A percentile compares a stretch with the other conserved stretches of the same genome.
These are phyloP conservation scores for Capronia epimyces DNA, from an alignment of 2,329 filamentous ascomycete genomes.

Conservation along the genomic window DNA sequence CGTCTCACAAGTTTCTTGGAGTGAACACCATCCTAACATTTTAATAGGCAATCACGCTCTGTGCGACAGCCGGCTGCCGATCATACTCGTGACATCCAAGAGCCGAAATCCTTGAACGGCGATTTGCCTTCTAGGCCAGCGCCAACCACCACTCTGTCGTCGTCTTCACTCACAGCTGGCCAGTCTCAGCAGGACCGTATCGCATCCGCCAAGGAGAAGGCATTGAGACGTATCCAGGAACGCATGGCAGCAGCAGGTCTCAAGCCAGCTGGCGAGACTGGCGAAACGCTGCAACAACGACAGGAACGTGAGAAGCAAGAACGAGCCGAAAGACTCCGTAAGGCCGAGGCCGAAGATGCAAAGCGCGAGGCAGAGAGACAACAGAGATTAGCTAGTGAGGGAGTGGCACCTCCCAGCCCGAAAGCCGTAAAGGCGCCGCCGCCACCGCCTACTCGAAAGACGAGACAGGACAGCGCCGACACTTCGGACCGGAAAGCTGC, in stretches of 20 bases:
- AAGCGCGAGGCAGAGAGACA: slow-evolving; percentile 83
- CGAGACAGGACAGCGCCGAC: slow-evolving; percentile 50
- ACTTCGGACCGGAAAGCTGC: slow-evolving; percentile 54
- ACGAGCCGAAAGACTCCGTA: slow-evolving; percentile 75
- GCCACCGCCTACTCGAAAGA: slow-evolving; percentile 71
- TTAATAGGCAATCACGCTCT: slow-evolving; percentile 48
- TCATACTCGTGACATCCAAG: slow-evolving; percentile 43
- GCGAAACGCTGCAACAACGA: slow-evolving; percentile 76
- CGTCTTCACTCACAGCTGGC: slow-evolving; percentile 72
- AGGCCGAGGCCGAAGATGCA: slow-evolving; percentile 91
- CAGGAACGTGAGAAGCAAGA: slow-evolving; percentile 84
- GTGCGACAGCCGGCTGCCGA: slow-evolving; percentile 47
- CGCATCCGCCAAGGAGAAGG: slow-evolving; percentile 94
- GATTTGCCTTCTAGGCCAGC: slow-evolving; percentile 36
- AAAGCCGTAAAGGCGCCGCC: slow-evolving; percentile 59
- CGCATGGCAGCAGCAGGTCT: slow-evolving; percentile 88
- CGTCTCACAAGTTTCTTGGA: slow-evolving; percentile 26
- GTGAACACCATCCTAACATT: slow-evolving; percentile 6
- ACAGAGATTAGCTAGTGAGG: slow-evolving; percentile 73
- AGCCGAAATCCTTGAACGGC: slow-evolving; percentile 50
- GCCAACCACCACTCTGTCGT: slow-evolving; percentile 46
- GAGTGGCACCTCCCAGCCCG: slow-evolving; percentile 49
- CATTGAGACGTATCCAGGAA: slow-evolving; percentile 94
- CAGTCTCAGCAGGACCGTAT: slow-evolving; percentile 90
- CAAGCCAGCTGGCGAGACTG: slow-evolving; percentile 70